Evolutionary conservation across 805 yeast species (phyloP).

Genomic region (Nakazawaea holstii): DNA sequence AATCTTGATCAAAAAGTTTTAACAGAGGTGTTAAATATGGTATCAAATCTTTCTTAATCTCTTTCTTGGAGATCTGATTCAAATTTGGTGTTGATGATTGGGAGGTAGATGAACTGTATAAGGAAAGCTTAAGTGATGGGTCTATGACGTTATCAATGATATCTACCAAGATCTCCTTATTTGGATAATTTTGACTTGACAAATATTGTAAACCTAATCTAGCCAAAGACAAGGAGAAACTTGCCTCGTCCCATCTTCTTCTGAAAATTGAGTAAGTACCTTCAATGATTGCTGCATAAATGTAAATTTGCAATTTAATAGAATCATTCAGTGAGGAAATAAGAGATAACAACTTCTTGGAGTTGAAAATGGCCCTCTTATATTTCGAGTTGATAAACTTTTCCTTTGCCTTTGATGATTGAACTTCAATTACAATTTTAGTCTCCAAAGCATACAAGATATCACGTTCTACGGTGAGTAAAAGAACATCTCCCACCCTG

Average conservation of each 20-base stretch:
- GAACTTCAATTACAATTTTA: constrained; percentile 47
- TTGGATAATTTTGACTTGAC: constrained; percentile 21
- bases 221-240: constrained; percentile 50
- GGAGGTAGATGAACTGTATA: constrained; percentile 28
- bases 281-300: constrained; percentile 28
- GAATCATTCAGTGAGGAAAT: constrained; percentile 26
- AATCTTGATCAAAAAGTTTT: constrained; percentile 26
- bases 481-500: constrained; percentile 51
- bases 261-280: constrained; percentile 42
- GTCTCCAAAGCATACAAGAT: constrained; percentile 64
- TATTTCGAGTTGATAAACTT: constrained; percentile 59
- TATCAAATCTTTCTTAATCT: constrained; percentile 26
- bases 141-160: constrained; percentile 55
- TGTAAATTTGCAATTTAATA: constrained; percentile 28
- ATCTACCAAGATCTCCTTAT: constrained; percentile 44
- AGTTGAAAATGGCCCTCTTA: constrained; percentile 51
- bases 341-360: constrained; percentile 36
- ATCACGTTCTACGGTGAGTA: constrained; percentile 75
- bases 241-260: constrained; percentile 51
- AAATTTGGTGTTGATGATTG: constrained; percentile 35
- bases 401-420: constrained; percentile 39
- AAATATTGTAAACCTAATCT: constrained; percentile 57
- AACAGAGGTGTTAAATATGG: constrained; percentile 33
- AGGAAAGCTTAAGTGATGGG: constrained; percentile 47
- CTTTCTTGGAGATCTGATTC: constrained; percentile 40